Evolutionary conservation across 768 basidiomycete species (phyloP), one percentile per base, ranked within the genome.

Genomic region (Leccinum subtestaceum): DNA sequence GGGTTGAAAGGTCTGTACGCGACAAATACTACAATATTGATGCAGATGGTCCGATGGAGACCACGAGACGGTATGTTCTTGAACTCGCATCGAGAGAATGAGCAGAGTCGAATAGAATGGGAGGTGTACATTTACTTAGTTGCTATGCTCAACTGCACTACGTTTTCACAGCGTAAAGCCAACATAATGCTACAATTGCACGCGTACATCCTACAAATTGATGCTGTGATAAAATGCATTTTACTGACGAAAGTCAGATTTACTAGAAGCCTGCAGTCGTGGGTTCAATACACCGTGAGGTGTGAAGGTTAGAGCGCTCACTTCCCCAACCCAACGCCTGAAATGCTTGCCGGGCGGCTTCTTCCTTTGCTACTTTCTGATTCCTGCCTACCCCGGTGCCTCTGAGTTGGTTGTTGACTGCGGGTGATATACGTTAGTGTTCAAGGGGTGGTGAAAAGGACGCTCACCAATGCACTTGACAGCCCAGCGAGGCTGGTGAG

Each of bases 291-390:
- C 52, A 43, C 32, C 27, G 32, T 15, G 27, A 27, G 51, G 34
- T 21, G 45, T 1, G 19, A 34, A n/a, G 27, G 10, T n/a, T 56
- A 52, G 21, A 40, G n/a, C 17, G 6, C 67, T 64, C 56, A 69
- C 67, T 67, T 65, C 76, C 77, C 84, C 85, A 87, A 55, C 82
- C 80, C 78, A 87, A 75, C 3, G 73, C 58, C 11, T 66, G 65
- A 73, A 78, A 85, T 50, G 86, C 86, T 55, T 80, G 74, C 40
- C 80, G 79, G 32, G 84, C 85, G n/a, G 87, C 86, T 60, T 84
- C 81, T 72, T 87, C 85, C 62, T 86, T 88, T 8, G 86, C 87
- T n/a, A 72, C 50, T 62, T 87, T 88, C 69, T 86, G 85, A 57
- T 77, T 87, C 59, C 81, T 83, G 21, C 82, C 87, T 4, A 52